Conservation (phyloP, 306 rosid genomes). For the Begonia loranthoides region DNA sequence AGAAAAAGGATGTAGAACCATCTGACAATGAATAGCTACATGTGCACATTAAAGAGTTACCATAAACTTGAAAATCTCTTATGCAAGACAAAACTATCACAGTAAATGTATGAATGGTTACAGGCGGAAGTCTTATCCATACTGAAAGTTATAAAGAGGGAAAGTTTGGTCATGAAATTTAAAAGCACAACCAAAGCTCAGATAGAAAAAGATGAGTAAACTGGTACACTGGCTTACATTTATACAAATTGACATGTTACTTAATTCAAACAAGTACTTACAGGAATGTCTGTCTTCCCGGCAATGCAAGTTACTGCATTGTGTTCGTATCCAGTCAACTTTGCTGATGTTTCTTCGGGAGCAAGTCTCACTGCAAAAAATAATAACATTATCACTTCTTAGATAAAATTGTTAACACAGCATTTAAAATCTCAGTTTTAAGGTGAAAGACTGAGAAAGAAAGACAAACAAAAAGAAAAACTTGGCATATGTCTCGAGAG, state of each 20-base stretch:
- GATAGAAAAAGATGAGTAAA: too few species aligned
- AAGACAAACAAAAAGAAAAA: not conserved
- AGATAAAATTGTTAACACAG: not conserved
- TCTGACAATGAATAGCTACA: constrained; percentile 4
- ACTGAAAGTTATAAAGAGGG: not conserved
- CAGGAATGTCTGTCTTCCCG: constrained; percentile 91
- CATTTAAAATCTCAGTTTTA: not conserved
- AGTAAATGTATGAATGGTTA: not conserved
- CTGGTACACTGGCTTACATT: too few species aligned
- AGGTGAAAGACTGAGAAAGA: not conserved
- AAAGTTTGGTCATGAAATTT: too few species aligned
- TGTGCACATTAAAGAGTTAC: constrained; percentile 10
- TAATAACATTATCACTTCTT: constrained; percentile 4
- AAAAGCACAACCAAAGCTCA: too few species aligned
- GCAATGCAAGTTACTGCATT: constrained; percentile 89
- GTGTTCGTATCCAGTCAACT: constrained; percentile 76
- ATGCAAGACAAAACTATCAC: constrained; percentile 5
- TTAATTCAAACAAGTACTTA: constrained; percentile 14
- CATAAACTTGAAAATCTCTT: not conserved
- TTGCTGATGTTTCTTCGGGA: constrained; percentile 59
- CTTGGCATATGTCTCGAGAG: not conserved
- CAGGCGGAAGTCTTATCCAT: not conserved
- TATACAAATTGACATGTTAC: not conserved
- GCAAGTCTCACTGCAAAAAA: constrained; percentile 80
- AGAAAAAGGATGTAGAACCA: constrained; percentile 14